Conservation (phyloP, 805 yeast species). For the Pichia cabralensis region DNA sequence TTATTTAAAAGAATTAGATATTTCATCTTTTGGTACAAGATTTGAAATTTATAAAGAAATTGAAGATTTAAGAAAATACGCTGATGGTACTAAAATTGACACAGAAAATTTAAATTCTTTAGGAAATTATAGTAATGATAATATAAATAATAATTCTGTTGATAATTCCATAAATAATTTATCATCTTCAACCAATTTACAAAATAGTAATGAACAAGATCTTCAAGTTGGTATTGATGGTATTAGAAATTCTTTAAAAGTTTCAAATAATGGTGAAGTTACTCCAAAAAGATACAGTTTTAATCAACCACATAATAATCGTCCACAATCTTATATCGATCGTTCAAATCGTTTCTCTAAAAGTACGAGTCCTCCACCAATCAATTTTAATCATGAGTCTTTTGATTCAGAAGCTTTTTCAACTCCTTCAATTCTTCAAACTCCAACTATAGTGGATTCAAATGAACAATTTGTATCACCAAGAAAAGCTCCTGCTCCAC, state of each 20-base stretch:
- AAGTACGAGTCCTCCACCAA: neutral
- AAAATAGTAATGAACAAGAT: neutral
- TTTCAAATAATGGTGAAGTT: too few species aligned
- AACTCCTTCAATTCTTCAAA: neutral
- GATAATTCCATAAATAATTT: too few species aligned
- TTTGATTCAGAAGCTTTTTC: neutral
- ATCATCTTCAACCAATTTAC: neutral
- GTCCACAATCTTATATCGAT: too few species aligned
- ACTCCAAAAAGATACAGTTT: too few species aligned
- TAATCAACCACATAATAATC: too few species aligned
- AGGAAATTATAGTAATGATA: neutral
- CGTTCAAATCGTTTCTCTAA: too few species aligned
- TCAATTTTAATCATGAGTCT: too few species aligned
- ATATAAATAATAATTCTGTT: neutral
- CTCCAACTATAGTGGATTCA: neutral
- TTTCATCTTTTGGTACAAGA: slow-evolving; percentile 87
- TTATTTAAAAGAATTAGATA: slow-evolving; percentile 84
- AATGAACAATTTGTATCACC: slow-evolving; percentile 42
- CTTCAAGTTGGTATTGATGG: too few species aligned
- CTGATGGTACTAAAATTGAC: too few species aligned
- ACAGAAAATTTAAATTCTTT: too few species aligned
- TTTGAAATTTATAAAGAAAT: slow-evolving; percentile 88
- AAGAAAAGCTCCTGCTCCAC: slow-evolving; percentile 68
- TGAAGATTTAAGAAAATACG: slow-evolving; percentile 43
- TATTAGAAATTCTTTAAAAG: too few species aligned